Conservation (phyloP, 371 early-diverging fungal species). For the Nematocida minor region DNA sequence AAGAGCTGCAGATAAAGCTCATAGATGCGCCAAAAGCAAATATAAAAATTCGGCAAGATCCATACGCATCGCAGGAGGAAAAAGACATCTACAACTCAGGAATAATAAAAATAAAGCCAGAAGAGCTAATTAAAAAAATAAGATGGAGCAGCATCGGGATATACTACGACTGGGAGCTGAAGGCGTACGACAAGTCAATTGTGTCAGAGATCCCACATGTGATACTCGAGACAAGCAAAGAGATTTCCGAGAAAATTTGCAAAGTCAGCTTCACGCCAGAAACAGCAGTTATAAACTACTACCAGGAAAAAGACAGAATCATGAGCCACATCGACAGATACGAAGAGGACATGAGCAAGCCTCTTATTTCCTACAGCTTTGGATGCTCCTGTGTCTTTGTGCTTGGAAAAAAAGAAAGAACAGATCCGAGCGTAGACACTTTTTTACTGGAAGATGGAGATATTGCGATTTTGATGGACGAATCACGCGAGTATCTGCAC, state of each 20-base stretch:
- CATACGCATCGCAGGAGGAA: conserved; percentile 7
- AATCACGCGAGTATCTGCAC: conserved; percentile 48
- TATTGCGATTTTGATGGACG: conserved; percentile 26
- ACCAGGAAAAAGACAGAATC: conserved; percentile 73
- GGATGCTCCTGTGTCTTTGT: conserved; percentile 47
- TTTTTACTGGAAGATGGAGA: conserved; percentile 50
- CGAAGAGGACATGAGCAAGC: conserved; percentile 77
- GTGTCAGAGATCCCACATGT: neutral
- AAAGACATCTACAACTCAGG: neutral
- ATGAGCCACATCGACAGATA: conserved; percentile 86
- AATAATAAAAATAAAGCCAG: conserved; percentile 6
- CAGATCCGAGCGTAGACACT: conserved; percentile 20
- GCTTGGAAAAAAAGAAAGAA: conserved; percentile 37
- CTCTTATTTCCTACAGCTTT: conserved; percentile 74
- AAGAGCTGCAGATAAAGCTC: neutral
- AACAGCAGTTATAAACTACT: conserved; percentile 85
- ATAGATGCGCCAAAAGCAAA: neutral
- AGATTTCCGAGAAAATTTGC: conserved; percentile 28
- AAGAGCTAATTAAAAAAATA: conserved; percentile 42
- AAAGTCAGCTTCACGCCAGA: conserved; percentile 66
- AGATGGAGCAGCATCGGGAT: conserved; percentile 82
- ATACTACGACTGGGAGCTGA: conserved; percentile 80
- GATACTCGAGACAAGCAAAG: conserved; percentile 1
- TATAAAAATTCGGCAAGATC: conserved; percentile 33
- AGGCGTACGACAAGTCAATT: conserved; percentile 64